These are phyloP conservation scores for Eimeria tenella DNA, from an alignment of 169 alveolate species.

Conservation along the genomic window DNA sequence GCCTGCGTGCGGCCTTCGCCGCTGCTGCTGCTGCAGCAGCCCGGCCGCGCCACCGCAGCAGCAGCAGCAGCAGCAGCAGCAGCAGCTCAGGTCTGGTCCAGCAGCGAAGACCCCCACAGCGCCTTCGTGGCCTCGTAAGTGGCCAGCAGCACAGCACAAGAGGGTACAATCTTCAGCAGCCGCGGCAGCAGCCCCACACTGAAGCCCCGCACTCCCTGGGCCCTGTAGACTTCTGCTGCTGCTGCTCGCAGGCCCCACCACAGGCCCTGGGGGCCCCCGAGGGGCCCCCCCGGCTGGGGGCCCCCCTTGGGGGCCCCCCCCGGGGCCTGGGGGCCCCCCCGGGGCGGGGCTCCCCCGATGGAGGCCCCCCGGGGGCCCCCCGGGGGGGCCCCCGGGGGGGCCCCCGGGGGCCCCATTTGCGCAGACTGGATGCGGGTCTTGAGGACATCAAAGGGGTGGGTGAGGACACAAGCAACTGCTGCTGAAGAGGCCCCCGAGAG, in stretches of 20 bases:
- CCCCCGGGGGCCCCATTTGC: background rate
- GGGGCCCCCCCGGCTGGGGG: background rate
- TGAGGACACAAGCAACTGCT: conserved; percentile 78
- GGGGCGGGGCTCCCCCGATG: background rate
- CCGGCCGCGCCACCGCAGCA: background rate
- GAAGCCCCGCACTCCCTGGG: conserved; percentile 65
- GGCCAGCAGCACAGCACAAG: conserved; percentile 79
- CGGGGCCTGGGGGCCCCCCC: background rate
- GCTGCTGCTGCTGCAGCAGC: background rate
- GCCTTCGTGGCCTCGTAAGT: conserved; percentile 75
- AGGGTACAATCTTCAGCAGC: conserved; percentile 76
- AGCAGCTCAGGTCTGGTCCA: background rate
- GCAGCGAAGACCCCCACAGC: conserved; percentile 12
- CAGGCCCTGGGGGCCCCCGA: background rate
- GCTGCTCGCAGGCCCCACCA: background rate
- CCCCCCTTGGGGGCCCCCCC: background rate
- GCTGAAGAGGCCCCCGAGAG: conserved; percentile 75
- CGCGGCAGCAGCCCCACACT: conserved; percentile 79
- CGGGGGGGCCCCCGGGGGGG: conserved; percentile 3
- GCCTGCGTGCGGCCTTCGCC: background rate
- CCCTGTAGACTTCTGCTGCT: conserved; percentile 11
- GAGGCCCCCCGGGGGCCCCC: conserved; percentile 3
- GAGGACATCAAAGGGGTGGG: conserved; percentile 84
- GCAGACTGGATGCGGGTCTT: conserved; percentile 80
- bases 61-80: background rate